Percentiles rank a stretch among this genome's conserved stretches.
These are phyloP conservation scores for Hevea brasiliensis DNA, from an alignment of 345 rosid species.

Conservation along the genomic window DNA sequence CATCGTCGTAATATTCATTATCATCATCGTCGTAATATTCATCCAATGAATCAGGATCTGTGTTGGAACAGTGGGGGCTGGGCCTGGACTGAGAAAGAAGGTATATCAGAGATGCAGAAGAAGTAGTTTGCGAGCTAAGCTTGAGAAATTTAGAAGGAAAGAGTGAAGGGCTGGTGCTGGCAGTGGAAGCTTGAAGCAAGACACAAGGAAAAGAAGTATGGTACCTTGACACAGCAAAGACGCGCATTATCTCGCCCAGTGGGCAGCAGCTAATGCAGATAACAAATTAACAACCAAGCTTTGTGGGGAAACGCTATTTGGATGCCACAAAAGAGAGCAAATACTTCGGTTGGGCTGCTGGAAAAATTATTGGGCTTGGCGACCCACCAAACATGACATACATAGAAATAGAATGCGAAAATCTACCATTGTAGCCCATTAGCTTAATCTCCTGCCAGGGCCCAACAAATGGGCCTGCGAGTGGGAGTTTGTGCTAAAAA, in stretches of 20 bases:
- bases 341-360: background rate
- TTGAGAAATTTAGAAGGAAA: conserved; percentile 5
- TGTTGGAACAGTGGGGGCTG: conserved; percentile 29
- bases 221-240: conserved; percentile 29
- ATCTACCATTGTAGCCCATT: too few species aligned
- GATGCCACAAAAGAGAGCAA: too few species aligned
- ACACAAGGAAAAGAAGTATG: conserved; percentile 25
- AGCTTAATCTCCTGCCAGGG: too few species aligned
- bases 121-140: conserved; percentile 17
- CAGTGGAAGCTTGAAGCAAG: conserved; percentile 18
- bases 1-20: conserved; percentile 26
- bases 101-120: conserved; percentile 1
- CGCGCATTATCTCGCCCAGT: conserved; percentile 39
- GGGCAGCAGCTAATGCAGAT: background rate
- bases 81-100: conserved; percentile 20
- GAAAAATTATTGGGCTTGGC: background rate
- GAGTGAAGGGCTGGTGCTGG: conserved; percentile 8
- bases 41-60: conserved; percentile 24
- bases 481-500: too few species aligned
- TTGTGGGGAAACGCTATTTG: background rate
- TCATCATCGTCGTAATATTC: conserved; percentile 20
- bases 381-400: too few species aligned
- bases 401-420: too few species aligned
- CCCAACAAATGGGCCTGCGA: too few species aligned
- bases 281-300: background rate